phyloP scores from a whole-genome alignment of 352 stramenopile species.

The Bremia lactucae region DNA sequence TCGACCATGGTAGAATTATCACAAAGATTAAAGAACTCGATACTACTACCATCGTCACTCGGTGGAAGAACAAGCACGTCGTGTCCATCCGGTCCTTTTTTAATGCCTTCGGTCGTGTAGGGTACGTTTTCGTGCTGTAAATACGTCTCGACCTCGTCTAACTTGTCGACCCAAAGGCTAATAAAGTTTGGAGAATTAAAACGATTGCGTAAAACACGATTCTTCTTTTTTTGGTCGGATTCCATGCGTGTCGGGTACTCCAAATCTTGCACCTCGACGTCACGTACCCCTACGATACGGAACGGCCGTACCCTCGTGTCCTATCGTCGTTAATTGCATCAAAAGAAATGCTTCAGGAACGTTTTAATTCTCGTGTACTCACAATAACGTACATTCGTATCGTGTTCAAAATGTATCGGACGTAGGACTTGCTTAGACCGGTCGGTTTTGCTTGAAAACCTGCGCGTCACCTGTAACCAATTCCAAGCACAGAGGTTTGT shows the following conservation, averaged over 20 bases:
- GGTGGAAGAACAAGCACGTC: slow-evolving; percentile 63
- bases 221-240: slow-evolving; percentile 49
- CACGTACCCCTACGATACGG: slow-evolving; percentile 69
- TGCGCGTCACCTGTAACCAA: slow-evolving; percentile 9
- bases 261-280: slow-evolving; percentile 69
- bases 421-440: slow-evolving; percentile 20
- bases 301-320: slow-evolving; percentile 41
- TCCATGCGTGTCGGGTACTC: slow-evolving; percentile 66
- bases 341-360: slow-evolving; percentile 1
- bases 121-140: slow-evolving; percentile 58
- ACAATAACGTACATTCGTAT: slow-evolving; percentile 35
- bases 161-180: slow-evolving; percentile 72
- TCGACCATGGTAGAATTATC: slow-evolving; percentile 72
- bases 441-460: slow-evolving; percentile 16
- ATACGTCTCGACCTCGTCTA: slow-evolving; percentile 50
- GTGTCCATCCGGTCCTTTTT: slow-evolving; percentile 45
- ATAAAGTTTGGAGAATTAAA: slow-evolving; percentile 79
- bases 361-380: not conserved
- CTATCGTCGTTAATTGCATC: slow-evolving; percentile 8
- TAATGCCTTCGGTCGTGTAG: slow-evolving; percentile 40
- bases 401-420: slow-evolving; percentile 63
- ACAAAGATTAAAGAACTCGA: slow-evolving; percentile 78
- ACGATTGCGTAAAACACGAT: slow-evolving; percentile 54
- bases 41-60: slow-evolving; percentile 46
- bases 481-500: no score